Conservation (phyloP, 257 asterid species). For the Cruciata laevipes region DNA sequence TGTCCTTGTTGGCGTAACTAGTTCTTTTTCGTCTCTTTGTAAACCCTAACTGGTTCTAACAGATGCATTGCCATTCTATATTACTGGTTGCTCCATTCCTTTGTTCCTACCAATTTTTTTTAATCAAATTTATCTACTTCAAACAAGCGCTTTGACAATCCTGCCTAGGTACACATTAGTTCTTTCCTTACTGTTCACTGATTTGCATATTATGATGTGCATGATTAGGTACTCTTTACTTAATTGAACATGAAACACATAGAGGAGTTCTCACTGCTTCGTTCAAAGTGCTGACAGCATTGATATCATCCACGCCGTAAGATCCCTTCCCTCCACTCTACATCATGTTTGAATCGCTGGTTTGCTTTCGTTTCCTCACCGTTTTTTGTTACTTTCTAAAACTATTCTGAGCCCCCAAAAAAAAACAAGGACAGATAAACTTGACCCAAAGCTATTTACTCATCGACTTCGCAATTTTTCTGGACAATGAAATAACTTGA, state of each 20-base stretch:
- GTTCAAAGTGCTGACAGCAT: conserved; percentile 65
- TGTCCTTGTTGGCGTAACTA: too few species aligned
- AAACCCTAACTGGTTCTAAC: too few species aligned
- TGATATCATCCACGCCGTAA: conserved; percentile 95
- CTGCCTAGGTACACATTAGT: too few species aligned
- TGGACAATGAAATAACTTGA: too few species aligned
- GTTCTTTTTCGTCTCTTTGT: too few species aligned
- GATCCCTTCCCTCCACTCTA: conserved; percentile 17
- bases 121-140: not conserved
- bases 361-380: conserved; percentile 12
- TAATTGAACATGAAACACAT: conserved; percentile 64
- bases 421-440: too few species aligned
- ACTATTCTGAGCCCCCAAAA: not conserved
- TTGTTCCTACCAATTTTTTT: not conserved
- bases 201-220: not conserved
- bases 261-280: conserved; percentile 62
- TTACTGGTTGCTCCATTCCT: not conserved
- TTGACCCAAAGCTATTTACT: too few species aligned
- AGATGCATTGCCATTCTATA: not conserved
- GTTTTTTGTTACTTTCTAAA: conserved; percentile 14
- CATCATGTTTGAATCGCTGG: not conserved
- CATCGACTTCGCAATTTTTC: too few species aligned
- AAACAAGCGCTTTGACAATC: not conserved
- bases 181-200: too few species aligned
- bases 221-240: conserved; percentile 55